Evolutionary conservation across 2,329 filamentous ascomycete species (phyloP).

Genomic region (Aspergillus spinulosporus): DNA sequence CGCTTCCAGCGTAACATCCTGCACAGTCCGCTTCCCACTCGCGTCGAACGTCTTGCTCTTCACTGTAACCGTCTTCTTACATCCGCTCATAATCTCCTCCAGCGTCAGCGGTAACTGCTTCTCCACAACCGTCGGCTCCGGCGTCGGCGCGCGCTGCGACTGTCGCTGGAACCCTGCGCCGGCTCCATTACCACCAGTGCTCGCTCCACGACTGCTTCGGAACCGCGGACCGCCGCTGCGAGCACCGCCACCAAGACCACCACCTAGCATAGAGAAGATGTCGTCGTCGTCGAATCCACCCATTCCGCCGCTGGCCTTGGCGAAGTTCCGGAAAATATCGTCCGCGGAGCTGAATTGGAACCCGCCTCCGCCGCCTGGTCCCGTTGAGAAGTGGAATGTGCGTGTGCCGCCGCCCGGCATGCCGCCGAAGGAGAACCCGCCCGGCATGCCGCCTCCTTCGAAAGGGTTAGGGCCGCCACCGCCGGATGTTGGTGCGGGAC

Average conservation of each 20-base stretch:
- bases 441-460: conserved; percentile 54
- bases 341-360: conserved; percentile 84
- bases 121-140: conserved; percentile 89
- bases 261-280: conserved; percentile 54
- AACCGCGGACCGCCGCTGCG: conserved; percentile 38
- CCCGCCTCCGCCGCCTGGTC: conserved; percentile 59
- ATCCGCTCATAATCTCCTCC: conserved; percentile 84
- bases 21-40: conserved; percentile 76
- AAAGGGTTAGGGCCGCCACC: conserved; percentile 61
- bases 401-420: conserved; percentile 53
- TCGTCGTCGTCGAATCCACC: conserved; percentile 56
- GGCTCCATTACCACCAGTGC: conserved; percentile 15
- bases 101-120: conserved; percentile 75
- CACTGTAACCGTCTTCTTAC: conserved; percentile 96
- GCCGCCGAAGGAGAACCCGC: conserved; percentile 53
- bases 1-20: conserved; percentile 89
- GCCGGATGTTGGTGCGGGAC: conserved; percentile 63
- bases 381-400: conserved; percentile 51
- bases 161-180: conserved; percentile 28
- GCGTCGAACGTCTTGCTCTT: conserved; percentile 93
- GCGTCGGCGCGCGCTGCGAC: conserved; percentile 54
- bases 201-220: conserved; percentile 27
- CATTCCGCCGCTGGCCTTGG: conserved; percentile 58
- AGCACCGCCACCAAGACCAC: conserved; percentile 47
- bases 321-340: conserved; percentile 81